Evolutionary conservation across 768 basidiomycete species (phyloP).

Genomic region (Boletus sensibilis): DNA sequence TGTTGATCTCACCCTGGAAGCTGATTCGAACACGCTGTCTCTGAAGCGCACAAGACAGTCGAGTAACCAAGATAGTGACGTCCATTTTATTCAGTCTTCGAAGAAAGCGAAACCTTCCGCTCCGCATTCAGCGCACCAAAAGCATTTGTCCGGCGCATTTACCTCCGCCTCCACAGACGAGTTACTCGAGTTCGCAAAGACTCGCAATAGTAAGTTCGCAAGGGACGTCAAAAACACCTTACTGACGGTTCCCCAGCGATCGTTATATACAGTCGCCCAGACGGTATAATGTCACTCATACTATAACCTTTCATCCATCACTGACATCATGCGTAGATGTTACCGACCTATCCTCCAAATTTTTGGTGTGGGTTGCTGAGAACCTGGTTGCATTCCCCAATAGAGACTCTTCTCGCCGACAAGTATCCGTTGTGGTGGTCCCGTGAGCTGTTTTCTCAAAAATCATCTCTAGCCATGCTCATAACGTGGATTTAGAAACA

Average conservation of each 20-base stretch:
- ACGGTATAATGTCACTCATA: constrained; percentile 13
- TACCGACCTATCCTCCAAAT: constrained; percentile 16
- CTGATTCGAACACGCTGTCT: constrained; percentile 7
- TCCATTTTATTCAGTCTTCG: not conserved
- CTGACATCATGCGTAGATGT: constrained; percentile 16
- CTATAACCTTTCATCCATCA: not conserved
- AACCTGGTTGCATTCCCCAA: not conserved
- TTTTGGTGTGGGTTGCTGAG: constrained; percentile 19
- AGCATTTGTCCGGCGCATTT: not conserved
- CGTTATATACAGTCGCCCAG: constrained; percentile 13
- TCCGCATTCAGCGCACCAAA: not conserved
- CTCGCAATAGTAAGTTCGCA: constrained; percentile 21
- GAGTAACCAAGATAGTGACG: constrained; percentile 1
- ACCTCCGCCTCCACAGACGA: constrained; percentile 8
- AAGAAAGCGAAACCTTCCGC: constrained; percentile 12
- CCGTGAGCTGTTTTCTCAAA: constrained; percentile 12
- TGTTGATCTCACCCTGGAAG: constrained; percentile 7
- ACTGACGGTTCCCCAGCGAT: constrained; percentile 19
- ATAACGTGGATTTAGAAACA: constrained; percentile 11
- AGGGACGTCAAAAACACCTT: not conserved
- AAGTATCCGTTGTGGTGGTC: constrained; percentile 20
- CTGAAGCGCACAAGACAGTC: constrained; percentile 16
- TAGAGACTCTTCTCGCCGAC: not conserved
- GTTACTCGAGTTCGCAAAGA: constrained; percentile 20
- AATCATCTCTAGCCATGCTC: not conserved